Conservation (phyloP, 208 protist species). For the Herpetomonas tarakana region DNA sequence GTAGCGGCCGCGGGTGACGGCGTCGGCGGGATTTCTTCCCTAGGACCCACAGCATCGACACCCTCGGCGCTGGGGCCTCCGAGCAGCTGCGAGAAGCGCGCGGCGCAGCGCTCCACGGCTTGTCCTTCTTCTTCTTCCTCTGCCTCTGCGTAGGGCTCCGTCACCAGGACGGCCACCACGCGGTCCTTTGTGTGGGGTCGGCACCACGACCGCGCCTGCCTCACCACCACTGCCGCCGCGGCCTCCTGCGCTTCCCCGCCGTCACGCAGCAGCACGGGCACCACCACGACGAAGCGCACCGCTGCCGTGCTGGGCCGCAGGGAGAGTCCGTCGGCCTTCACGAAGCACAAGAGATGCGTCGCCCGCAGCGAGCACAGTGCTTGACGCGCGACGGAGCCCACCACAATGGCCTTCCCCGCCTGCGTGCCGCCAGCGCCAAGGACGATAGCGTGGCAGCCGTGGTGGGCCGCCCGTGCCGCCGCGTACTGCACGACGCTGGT, state of each 20-base stretch:
- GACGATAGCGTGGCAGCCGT: slow-evolving; percentile 35
- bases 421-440: slow-evolving; percentile 53
- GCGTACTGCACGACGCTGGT: slow-evolving; percentile 34
- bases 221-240: background rate
- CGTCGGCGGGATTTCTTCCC: too few relatives aligned
- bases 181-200: background rate
- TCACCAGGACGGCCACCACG: background rate
- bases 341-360: slow-evolving; percentile 39
- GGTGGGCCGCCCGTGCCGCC: slow-evolving; percentile 24
- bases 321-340: slow-evolving; percentile 55
- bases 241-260: background rate
- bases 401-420: slow-evolving; percentile 42
- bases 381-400: slow-evolving; percentile 33
- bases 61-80: too few relatives aligned
- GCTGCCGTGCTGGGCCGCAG: background rate
- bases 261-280: slow-evolving; percentile 5
- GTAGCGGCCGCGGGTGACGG: too few relatives aligned
- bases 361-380: slow-evolving; percentile 25
- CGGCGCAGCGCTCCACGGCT: too few relatives aligned
- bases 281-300: slow-evolving; percentile 17
- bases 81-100: too few relatives aligned
- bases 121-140: slow-evolving; percentile 1
- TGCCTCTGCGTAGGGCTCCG: slow-evolving; percentile 1
- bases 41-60: too few relatives aligned
- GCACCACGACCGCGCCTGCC: background rate